phyloP scores from a whole-genome alignment of 2,329 filamentous ascomycete genomes.

The Zelopaecilomyces penicillatus region DNA sequence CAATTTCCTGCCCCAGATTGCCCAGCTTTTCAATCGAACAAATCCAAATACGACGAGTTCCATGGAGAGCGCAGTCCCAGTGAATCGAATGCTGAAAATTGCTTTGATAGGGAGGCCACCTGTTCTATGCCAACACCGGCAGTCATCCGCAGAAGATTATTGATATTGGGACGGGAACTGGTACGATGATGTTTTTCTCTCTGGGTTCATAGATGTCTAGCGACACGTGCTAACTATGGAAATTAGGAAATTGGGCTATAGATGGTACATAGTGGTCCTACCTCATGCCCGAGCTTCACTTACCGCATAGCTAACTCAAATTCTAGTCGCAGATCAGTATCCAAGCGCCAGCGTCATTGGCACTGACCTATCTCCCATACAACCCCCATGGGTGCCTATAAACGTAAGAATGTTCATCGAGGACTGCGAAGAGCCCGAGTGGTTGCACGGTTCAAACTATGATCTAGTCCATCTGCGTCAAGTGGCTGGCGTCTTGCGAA shows the following conservation, averaged over 20 bases:
- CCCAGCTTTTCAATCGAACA: background rate
- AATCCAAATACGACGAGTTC: background rate
- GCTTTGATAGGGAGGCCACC: slow-evolving; percentile 26
- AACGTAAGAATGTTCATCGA: slow-evolving; percentile 57
- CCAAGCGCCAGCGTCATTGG: slow-evolving; percentile 32
- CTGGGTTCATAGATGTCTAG: background rate
- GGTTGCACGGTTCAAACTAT: slow-evolving; percentile 44
- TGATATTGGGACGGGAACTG: slow-evolving; percentile 42
- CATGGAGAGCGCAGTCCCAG: background rate
- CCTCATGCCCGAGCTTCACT: slow-evolving; percentile 1
- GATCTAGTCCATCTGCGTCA: slow-evolving; percentile 47
- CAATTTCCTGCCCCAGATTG: no score
- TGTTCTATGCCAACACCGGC: slow-evolving; percentile 32
- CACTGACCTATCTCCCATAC: slow-evolving; percentile 37
- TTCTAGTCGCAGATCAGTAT: slow-evolving; percentile 31
- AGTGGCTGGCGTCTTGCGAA: slow-evolving; percentile 42
- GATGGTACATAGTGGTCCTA: slow-evolving; percentile 24
- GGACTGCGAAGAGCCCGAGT: slow-evolving; percentile 49
- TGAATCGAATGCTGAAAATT: background rate
- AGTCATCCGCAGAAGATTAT: slow-evolving; percentile 34
- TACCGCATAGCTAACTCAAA: slow-evolving; percentile 2
- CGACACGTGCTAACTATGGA: slow-evolving; percentile 1
- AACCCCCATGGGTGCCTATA: slow-evolving; percentile 42
- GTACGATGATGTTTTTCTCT: slow-evolving; percentile 17
- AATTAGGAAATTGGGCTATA: slow-evolving; percentile 43